Evolutionary conservation across 177 flowering plant genomes (phyloP), one percentile per base, ranked within the genome.

Genomic region (Vitis hybrid): DNA sequence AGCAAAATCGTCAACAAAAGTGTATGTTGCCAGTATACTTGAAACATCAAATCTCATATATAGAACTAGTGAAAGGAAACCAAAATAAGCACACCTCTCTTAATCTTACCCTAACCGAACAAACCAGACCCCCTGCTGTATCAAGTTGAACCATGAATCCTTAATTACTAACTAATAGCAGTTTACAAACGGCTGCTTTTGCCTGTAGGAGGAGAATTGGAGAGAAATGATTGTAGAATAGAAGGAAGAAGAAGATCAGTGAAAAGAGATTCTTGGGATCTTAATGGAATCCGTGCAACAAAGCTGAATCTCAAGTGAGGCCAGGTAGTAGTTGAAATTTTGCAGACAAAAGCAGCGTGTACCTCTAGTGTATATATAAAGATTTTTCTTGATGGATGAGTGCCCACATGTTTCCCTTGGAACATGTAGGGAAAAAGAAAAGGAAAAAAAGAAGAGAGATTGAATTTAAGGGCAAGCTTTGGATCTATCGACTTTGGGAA

Each of bases 381-480:
- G 49, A 11, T 57, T 59, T 54, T n/a, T 49, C 17, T 60, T 70
- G 66, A 17, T 50, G 71, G 50, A 17, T 18, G 28, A 68, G 79
- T 67, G 81, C 85, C 82, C 85, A 82, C 85, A 79, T 79, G 81
- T 82, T 75, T 76, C 85, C 78, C 58, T 24, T 9, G 33, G 60
- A 38, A 22, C 12, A 56, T 15, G 3, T 11, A 24, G 1, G 17
- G 3, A 50, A 55, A 61, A 73, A 22, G 11, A 64, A 64, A 57
- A 62, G 52, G 44, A 38, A 55, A 64, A 53, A 3, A 58, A 33
- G 65, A 17, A 38, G 28, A 55, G 10, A 47, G 49, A 22, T 19
- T 33, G 51, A 44, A 65, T 6, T 6, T 20, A 28, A 62, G 50
- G 24, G 9, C 54, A 63, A 69, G 76, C 79, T 71, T 82, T 69